Percentiles rank a stretch among this genome's conserved stretches.
phyloP scores from a whole-genome alignment of 2,329 filamentous ascomycete genomes.

The Diaporthe aspalathi region DNA sequence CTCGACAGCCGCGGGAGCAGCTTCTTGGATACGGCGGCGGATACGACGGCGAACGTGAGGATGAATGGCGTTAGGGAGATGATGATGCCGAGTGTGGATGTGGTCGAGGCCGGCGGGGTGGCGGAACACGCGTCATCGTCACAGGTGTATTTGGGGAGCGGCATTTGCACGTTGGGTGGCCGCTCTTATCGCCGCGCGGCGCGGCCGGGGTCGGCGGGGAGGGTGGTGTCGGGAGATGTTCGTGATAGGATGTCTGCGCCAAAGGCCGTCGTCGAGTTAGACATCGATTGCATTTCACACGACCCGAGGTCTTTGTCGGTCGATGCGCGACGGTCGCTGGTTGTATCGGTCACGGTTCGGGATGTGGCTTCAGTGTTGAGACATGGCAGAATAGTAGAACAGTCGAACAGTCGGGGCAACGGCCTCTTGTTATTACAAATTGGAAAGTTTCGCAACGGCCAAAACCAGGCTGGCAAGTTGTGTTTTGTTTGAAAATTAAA shows the following conservation, averaged over 20 bases:
- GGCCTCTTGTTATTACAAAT: slow-evolving; percentile 4
- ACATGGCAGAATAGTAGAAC: slow-evolving; percentile 16
- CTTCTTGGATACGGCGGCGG: slow-evolving; percentile 71
- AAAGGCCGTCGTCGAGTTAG: slow-evolving; percentile 25
- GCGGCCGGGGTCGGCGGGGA: slow-evolving; percentile 12
- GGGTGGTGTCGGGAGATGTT: slow-evolving; percentile 19
- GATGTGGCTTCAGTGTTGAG: slow-evolving; percentile 9
- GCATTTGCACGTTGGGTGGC: slow-evolving; percentile 29
- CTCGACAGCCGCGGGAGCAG: slow-evolving; percentile 79
- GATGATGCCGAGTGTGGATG: slow-evolving; percentile 57
- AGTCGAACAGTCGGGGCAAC: neutral
- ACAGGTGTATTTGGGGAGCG: slow-evolving; percentile 59
- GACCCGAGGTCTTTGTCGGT: slow-evolving; percentile 11
- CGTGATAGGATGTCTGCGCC: slow-evolving; percentile 16
- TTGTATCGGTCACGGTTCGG: slow-evolving; percentile 8
- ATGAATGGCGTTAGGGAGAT: slow-evolving; percentile 77
- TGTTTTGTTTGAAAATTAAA: slow-evolving; percentile 14
- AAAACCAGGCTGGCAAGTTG: neutral
- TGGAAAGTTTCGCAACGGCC: slow-evolving; percentile 4
- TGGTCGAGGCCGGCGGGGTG: slow-evolving; percentile 54
- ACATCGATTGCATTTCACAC: slow-evolving; percentile 33
- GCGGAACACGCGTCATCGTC: slow-evolving; percentile 68
- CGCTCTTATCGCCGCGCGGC: slow-evolving; percentile 5
- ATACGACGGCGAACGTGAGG: slow-evolving; percentile 74
- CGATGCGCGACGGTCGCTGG: slow-evolving; percentile 1